These are phyloP conservation scores for Fremontodendron californicum DNA, from an alignment of 345 rosid genomes.

Conservation along the genomic window DNA sequence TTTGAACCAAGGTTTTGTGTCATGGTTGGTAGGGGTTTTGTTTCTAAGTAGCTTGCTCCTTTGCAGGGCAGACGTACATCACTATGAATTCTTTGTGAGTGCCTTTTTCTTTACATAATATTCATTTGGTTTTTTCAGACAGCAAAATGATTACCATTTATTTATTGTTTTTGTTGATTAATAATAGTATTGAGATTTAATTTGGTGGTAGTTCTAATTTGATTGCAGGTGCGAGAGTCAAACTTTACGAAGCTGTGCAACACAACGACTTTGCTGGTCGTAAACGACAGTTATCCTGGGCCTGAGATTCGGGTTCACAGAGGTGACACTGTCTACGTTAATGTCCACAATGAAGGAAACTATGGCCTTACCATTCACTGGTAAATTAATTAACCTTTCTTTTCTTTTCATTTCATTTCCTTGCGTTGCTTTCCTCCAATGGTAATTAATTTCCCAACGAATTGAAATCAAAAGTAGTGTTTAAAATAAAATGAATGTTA, in stretches of 20 bases:
- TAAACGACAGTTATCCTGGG: conserved; percentile 45
- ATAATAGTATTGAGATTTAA: too few relatives aligned
- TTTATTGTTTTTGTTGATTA: too few relatives aligned
- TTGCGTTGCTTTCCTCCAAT: background rate
- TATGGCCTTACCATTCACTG: conserved; percentile 37
- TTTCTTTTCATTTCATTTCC: background rate
- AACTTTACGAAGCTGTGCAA: conserved; percentile 34
- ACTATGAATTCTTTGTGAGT: conserved; percentile 6
- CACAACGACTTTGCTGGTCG: conserved; percentile 36
- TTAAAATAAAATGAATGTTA: background rate
- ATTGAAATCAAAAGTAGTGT: background rate
- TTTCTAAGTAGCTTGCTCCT: background rate
- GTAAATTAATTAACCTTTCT: background rate
- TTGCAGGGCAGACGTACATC: conserved; percentile 7
- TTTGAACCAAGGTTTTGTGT: background rate
- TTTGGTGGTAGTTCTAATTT: background rate
- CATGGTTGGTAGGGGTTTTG: background rate
- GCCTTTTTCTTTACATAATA: background rate
- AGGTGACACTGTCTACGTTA: conserved; percentile 42
- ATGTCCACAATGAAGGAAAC: conserved; percentile 40
- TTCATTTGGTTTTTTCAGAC: background rate
- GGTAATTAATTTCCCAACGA: background rate
- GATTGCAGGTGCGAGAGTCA: conserved; percentile 29
- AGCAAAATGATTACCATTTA: too few relatives aligned
- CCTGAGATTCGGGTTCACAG: conserved; percentile 35